A percentile compares a stretch with the other conserved stretches of the same genome.
These are phyloP conservation scores for Citeromyces hawaiiensis DNA, from an alignment of 1,139 yeast genomes.

Conservation along the genomic window DNA sequence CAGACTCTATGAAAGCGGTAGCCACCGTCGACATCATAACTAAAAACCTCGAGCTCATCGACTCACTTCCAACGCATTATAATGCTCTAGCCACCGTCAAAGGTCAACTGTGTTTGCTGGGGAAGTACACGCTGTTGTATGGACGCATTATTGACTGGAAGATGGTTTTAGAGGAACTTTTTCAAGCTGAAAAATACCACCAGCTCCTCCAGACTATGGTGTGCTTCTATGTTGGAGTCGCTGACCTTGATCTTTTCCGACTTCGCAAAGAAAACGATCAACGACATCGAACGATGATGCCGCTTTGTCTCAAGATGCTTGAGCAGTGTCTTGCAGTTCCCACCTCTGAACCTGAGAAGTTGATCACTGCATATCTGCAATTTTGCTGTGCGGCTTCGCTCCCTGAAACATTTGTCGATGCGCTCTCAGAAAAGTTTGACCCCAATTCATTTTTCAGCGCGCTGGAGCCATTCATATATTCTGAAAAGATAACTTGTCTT, in stretches of 20 bases:
- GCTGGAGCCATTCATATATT: slow-evolving; percentile 37
- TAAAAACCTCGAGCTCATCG: slow-evolving; percentile 25
- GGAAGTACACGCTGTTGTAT: slow-evolving; percentile 31
- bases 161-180: slow-evolving; percentile 36
- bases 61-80: slow-evolving; percentile 11
- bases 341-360: slow-evolving; percentile 14
- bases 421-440: slow-evolving; percentile 12
- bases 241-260: slow-evolving; percentile 34
- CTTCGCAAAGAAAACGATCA: slow-evolving; percentile 32
- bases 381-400: slow-evolving; percentile 18
- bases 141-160: slow-evolving; percentile 69
- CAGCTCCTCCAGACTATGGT: slow-evolving; percentile 44
- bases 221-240: slow-evolving; percentile 35
- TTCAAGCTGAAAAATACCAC: slow-evolving; percentile 34
- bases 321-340: slow-evolving; percentile 33
- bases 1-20: slow-evolving; percentile 21
- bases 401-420: slow-evolving; percentile 25
- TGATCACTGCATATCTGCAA: slow-evolving; percentile 6
- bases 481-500: slow-evolving; percentile 29
- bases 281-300: slow-evolving; percentile 35
- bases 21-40: slow-evolving; percentile 28
- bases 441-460: slow-evolving; percentile 31
- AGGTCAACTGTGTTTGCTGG: slow-evolving; percentile 33
- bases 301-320: slow-evolving; percentile 44
- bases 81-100: slow-evolving; percentile 25